Conservation (phyloP, 2,329 filamentous ascomycete species). For the Sporothrix inflata region DNA sequence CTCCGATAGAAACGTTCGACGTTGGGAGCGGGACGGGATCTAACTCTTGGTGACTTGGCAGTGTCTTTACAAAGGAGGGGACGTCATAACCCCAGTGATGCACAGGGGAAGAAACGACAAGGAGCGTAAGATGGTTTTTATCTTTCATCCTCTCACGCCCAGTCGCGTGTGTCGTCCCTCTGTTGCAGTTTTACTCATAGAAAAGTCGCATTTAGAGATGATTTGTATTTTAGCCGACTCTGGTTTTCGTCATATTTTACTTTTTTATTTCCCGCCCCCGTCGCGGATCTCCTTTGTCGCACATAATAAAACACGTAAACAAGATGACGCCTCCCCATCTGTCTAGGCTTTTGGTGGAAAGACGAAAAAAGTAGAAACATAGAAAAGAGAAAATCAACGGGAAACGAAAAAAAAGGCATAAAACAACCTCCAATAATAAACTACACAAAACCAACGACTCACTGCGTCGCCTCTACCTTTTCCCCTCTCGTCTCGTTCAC, state of each 20-base stretch:
- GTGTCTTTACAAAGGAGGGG: background rate
- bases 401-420: background rate
- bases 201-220: background rate
- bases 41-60: background rate
- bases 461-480: no score
- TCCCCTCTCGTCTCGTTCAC: no score
- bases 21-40: background rate
- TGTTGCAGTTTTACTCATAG: no score
- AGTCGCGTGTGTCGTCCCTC: no score
- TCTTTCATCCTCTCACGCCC: no score
- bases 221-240: background rate
- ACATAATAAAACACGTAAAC: background rate
- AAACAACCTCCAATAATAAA: background rate
- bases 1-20: background rate
- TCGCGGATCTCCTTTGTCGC: background rate
- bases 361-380: background rate
- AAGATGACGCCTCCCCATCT: background rate
- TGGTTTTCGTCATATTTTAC: background rate
- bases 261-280: background rate
- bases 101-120: slow-evolving; percentile 1
- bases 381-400: background rate
- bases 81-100: background rate
- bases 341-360: slow-evolving; percentile 3
- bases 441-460: background rate
- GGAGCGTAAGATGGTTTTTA: no score